phyloP scores from a whole-genome alignment of 805 yeast species.

The Cyberlindnera petersonii region DNA sequence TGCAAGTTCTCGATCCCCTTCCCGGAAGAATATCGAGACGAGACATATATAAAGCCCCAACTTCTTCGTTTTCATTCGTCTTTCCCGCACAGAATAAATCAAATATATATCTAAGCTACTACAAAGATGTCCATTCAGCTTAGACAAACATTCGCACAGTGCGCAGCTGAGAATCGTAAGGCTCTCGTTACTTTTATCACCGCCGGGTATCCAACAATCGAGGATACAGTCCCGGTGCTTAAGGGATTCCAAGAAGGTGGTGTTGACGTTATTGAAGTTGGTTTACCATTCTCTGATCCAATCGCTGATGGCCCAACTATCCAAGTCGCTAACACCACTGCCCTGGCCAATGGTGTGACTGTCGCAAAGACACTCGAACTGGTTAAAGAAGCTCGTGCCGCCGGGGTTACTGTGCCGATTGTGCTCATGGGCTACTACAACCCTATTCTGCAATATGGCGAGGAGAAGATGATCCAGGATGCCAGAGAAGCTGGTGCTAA shows the following conservation, averaged over 20 bases:
- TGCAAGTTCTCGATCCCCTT: no score
- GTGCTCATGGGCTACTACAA: conserved; percentile 97
- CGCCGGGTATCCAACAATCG: conserved; percentile 88
- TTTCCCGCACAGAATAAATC: no score
- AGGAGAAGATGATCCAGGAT: conserved; percentile 71
- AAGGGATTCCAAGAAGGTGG: conserved; percentile 93
- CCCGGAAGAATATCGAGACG: not conserved
- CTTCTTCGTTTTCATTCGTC: no score
- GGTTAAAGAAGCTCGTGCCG: conserved; percentile 68
- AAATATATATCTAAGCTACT: not conserved
- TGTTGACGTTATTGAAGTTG: conserved; percentile 90
- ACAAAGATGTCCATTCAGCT: conserved; percentile 34
- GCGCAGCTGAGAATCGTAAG: conserved; percentile 65
- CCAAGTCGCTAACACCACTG: conserved; percentile 80
- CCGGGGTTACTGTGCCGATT: conserved; percentile 85
- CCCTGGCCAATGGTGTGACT: conserved; percentile 79
- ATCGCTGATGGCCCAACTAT: conserved; percentile 99
- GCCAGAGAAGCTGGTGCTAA: conserved; percentile 89
- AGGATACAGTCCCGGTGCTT: conserved; percentile 82
- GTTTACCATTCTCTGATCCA: conserved; percentile 96
- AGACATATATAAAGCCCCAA: not conserved
- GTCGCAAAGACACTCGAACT: conserved; percentile 65
- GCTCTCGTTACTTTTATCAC: conserved; percentile 92
- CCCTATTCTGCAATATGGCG: conserved; percentile 89
- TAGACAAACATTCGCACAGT: conserved; percentile 55